Evolutionary conservation across 2,329 filamentous ascomycete species (phyloP).

Genomic region (Pseudogymnoascus destructans): DNA sequence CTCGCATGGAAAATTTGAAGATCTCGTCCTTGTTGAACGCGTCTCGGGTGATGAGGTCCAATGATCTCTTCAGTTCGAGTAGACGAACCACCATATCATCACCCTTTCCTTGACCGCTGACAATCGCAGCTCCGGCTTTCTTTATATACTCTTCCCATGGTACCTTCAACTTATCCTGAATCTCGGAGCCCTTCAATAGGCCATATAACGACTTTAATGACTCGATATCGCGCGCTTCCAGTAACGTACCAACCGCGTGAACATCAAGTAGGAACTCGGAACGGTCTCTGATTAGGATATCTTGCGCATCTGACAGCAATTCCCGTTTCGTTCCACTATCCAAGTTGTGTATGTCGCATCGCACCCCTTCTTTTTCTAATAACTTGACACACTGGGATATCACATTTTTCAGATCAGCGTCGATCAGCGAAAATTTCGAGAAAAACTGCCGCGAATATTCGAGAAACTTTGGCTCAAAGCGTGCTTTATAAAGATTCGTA

Average conservation of each 20-base stretch:
- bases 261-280: slow-evolving; percentile 52
- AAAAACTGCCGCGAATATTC: slow-evolving; percentile 56
- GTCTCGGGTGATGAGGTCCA: slow-evolving; percentile 64
- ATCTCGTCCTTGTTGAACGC: slow-evolving; percentile 68
- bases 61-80: slow-evolving; percentile 62
- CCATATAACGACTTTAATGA: slow-evolving; percentile 67
- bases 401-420: slow-evolving; percentile 57
- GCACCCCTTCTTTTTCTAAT: slow-evolving; percentile 56
- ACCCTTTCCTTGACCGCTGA: slow-evolving; percentile 64
- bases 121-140: slow-evolving; percentile 59
- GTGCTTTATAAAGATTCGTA: slow-evolving; percentile 64
- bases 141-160: slow-evolving; percentile 74
- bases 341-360: slow-evolving; percentile 70
- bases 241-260: slow-evolving; percentile 55
- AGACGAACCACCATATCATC: slow-evolving; percentile 79
- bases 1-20: slow-evolving; percentile 65
- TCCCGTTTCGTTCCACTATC: slow-evolving; percentile 71
- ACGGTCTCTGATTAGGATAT: slow-evolving; percentile 56
- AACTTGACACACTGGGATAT: slow-evolving; percentile 56
- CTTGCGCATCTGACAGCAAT: slow-evolving; percentile 60
- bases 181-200: slow-evolving; percentile 57
- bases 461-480: slow-evolving; percentile 69
- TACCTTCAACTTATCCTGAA: slow-evolving; percentile 55
- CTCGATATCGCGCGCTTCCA: slow-evolving; percentile 55
- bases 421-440: slow-evolving; percentile 53